phyloP scores from a whole-genome alignment of 2,329 filamentous ascomycete species.

The Pseudogymnoascus pannorum region DNA sequence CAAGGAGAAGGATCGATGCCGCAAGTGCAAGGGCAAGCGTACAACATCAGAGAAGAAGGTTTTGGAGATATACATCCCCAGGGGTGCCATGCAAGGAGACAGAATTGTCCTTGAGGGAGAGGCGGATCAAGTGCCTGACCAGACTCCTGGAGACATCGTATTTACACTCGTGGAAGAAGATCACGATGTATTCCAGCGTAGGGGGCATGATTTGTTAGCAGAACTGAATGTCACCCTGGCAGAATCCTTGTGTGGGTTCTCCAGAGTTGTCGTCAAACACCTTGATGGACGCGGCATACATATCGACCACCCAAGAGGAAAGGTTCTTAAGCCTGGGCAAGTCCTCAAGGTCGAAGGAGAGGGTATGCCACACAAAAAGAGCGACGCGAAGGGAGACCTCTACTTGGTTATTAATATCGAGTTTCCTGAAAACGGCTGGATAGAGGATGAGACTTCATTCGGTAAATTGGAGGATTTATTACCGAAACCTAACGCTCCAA shows the following conservation, averaged over 20 bases:
- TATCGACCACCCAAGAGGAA: constrained; percentile 70
- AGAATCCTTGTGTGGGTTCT: constrained; percentile 84
- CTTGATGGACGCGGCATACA: constrained; percentile 88
- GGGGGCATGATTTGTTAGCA: constrained; percentile 76
- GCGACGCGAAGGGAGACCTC: constrained; percentile 76
- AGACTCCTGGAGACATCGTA: constrained; percentile 85
- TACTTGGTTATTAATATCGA: constrained; percentile 80
- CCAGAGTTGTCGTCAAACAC: constrained; percentile 82
- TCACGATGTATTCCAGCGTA: constrained; percentile 74
- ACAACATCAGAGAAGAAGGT: constrained; percentile 86
- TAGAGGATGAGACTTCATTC: constrained; percentile 62
- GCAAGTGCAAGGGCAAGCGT: constrained; percentile 94
- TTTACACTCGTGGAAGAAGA: constrained; percentile 78
- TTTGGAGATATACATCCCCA: constrained; percentile 90
- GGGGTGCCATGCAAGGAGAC: constrained; percentile 79
- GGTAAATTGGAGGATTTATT: constrained; percentile 68
- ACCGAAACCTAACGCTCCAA: constrained; percentile 52
- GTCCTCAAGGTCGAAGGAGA: constrained; percentile 80
- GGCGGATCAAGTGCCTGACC: constrained; percentile 84
- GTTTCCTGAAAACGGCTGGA: constrained; percentile 84
- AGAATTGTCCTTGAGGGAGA: constrained; percentile 86
- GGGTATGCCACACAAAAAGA: constrained; percentile 89
- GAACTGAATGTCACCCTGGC: constrained; percentile 72
- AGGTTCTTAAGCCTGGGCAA: constrained; percentile 75
- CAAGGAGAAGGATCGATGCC: constrained; percentile 96